Evolutionary conservation across 768 basidiomycete species (phyloP), one percentile per base, ranked within the genome.

Genomic region (Lactarius akahatsu): DNA sequence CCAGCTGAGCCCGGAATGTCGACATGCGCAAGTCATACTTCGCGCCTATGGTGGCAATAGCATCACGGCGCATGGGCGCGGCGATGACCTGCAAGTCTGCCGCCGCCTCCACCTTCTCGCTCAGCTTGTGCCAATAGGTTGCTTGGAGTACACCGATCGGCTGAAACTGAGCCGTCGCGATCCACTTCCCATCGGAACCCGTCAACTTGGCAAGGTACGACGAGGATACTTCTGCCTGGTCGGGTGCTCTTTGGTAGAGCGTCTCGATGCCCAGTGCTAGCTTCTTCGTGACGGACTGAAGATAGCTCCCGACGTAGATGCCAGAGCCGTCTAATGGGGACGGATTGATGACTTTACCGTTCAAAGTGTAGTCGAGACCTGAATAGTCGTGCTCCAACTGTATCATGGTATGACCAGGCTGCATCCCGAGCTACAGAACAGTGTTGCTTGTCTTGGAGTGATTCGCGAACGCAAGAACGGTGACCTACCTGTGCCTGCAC

Each of bases 31-130:
- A 89, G 75, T 98, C 96, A 75, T 96, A 99, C 80, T 97, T 98
- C 66, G 94, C 95, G 41, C 95, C 97, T 13, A 98, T 79, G 2
- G 96, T 97, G 30, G 96, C 93, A 58, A 96, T 80, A 13, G 96
- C 97, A 74, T 96, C 96, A 72, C 96, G 82, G 73, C 92, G 89
- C 63, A 82, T 81, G 9, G 91, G 90, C 23, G 88, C 84, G 36
- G 90, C 90, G 63, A 95, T 81, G 47, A 96, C 77, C 74, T 94
- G 88, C 65, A 99, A 78, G 72, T 98, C 96, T 38, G 95, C 94
- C 38, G 94, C 96, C n/a, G 96, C 94, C 68, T 98, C 97, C 15
- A 99, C 91, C 78, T 96, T 94, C 64, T 96, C 93, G 76, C 90
- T 90, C 66, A 99, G 79, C 75, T 93, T 95, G 70, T 98, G 95